A percentile compares a stretch with the other conserved stretches of the same genome.
phyloP scores from a whole-genome alignment of 73 alveolate species.

The Paraurostyla sp. region DNA sequence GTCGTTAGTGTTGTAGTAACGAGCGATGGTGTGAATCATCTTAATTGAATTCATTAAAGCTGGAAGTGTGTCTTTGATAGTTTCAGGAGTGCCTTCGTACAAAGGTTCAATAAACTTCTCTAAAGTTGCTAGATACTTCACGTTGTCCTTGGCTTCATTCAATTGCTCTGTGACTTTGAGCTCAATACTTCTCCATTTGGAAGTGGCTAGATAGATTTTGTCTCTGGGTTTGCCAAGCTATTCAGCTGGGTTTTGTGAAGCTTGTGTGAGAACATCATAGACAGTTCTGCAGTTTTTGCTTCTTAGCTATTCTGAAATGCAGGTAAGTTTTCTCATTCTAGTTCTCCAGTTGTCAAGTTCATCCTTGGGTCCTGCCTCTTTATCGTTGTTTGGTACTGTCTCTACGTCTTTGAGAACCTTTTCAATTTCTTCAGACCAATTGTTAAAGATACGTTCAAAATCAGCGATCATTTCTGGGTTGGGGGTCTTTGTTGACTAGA shows the following conservation, averaged over 20 bases:
- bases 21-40: slow-evolving; percentile 99
- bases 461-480: slow-evolving; percentile 71
- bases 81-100: slow-evolving; percentile 99
- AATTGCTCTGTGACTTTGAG: slow-evolving; percentile 96
- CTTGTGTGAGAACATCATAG: slow-evolving; percentile 73
- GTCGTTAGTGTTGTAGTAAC: slow-evolving; percentile 99
- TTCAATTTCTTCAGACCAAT: slow-evolving; percentile 86
- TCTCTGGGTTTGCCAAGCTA: slow-evolving; percentile 69
- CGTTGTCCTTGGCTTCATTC: slow-evolving; percentile 99
- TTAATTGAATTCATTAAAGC: slow-evolving; percentile 99
- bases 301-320: slow-evolving; percentile 93
- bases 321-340: slow-evolving; percentile 90
- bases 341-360: slow-evolving; percentile 85
- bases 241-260: slow-evolving; percentile 73
- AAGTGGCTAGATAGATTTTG: slow-evolving; percentile 71
- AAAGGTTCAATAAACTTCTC: slow-evolving; percentile 99
- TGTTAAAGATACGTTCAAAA: slow-evolving; percentile 70
- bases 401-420: slow-evolving; percentile 79
- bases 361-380: slow-evolving; percentile 88
- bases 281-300: slow-evolving; percentile 86
- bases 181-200: slow-evolving; percentile 74
- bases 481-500: slow-evolving; percentile 53
- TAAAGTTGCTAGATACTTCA: slow-evolving; percentile 98
- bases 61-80: slow-evolving; percentile 98
- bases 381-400: slow-evolving; percentile 67